Base-by-base conservation (phyloP, 148 eudicot genomes). In the Cornus controversa region DNA sequence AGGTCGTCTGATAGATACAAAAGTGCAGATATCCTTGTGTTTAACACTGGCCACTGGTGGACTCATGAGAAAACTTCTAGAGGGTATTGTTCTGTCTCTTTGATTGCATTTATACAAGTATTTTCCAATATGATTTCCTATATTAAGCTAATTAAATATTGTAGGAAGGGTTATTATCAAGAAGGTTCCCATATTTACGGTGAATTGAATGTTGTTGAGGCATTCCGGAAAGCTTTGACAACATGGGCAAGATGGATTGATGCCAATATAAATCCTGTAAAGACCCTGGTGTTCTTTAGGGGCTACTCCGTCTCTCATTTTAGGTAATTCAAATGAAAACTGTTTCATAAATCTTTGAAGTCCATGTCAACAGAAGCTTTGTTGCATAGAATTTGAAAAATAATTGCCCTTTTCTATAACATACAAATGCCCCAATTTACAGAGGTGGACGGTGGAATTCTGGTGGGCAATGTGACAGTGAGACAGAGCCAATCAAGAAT, bases 1-100 rank as follows among this genome's bases (percentile, higher is more conserved):
- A 80, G 64, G 11, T 85, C 90, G 22, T 85, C 82, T 40, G 83
- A 86, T 37, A 81, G 75, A 82, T 91, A 82, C 67, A 85, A 84
- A 77, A 83, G 68, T 78, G 93, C 96, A 40, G 98, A 93, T 72
- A 78, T 93, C 58, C 82, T 93, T 70, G 81, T 93, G 40, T 93
- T 93, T 79, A 93, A 93, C 71, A 90, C 96, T 7, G 98, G 96
- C 54, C 93, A 93, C 64, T 93, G 96, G 96, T 93, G 98, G 98
- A 88, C 89, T 84, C 95, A 89, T 81, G 92, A 86, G 47, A 91
- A 86, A 84, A 90, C 90, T 25, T 63, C 85, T 4, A 69, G 42
- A 86, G 98, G 98, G 98, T 93, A 88, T 75, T 6, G 34, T 25
- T 75, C 28, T 58, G 27, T 65, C 54, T 75, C 40, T 20, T 42